Evolutionary conservation across 2,329 filamentous ascomycete species (phyloP).

Genomic region (Sporothrix brunneoviolacea): DNA sequence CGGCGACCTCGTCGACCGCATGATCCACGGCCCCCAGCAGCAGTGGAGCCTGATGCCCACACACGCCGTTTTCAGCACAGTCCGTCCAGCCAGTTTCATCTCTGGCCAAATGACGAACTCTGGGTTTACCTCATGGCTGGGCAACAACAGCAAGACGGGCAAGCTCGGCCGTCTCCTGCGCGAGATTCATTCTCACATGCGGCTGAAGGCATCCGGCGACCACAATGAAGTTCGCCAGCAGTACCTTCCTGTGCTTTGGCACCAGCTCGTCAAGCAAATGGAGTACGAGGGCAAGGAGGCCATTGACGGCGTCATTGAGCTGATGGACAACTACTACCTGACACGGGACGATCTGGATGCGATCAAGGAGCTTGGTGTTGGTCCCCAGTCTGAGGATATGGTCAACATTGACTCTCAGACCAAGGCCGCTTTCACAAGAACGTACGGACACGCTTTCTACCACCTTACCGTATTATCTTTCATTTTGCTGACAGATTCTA

Average conservation of each 20-base stretch:
- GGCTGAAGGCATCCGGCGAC: conserved; percentile 81
- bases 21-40: conserved; percentile 97
- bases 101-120: conserved; percentile 70
- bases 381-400: conserved; percentile 67
- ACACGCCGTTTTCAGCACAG: conserved; percentile 92
- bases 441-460: conserved; percentile 50
- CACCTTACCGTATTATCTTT: conserved; percentile 1
- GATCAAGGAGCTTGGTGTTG: conserved; percentile 85
- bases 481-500: conserved; percentile 31
- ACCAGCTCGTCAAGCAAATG: conserved; percentile 67
- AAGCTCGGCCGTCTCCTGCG: conserved; percentile 75
- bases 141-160: conserved; percentile 84
- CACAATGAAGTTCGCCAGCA: conserved; percentile 91
- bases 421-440: conserved; percentile 82
- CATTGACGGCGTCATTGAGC: conserved; percentile 75
- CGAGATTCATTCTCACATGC: conserved; percentile 96
- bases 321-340: conserved; percentile 96
- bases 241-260: conserved; percentile 85
- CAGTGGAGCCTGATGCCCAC: conserved; percentile 98
- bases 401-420: conserved; percentile 77
- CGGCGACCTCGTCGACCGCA: conserved; percentile 88
- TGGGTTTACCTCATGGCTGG: conserved; percentile 84
- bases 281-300: conserved; percentile 73
- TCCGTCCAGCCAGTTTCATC: conserved; percentile 81
- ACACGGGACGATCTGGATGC: conserved; percentile 93